phyloP scores from a whole-genome alignment of 306 rosid species.

The Lupinus albus region DNA sequence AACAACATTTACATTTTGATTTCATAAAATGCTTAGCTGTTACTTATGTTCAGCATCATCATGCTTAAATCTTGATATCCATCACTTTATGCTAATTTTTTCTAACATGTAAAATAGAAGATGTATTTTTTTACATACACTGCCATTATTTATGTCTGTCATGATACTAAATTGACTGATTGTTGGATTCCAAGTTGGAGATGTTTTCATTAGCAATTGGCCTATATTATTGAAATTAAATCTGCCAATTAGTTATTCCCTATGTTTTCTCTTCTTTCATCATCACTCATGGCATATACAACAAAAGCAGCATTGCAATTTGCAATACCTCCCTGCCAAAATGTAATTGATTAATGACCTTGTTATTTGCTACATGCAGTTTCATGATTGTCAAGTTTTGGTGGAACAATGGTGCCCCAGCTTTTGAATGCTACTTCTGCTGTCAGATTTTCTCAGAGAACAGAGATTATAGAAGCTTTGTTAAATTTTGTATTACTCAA shows the following conservation, averaged over 20 bases:
- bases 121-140: background rate
- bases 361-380: slow-evolving; percentile 6
- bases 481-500: background rate
- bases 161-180: background rate
- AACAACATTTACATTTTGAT: background rate
- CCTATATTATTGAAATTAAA: background rate
- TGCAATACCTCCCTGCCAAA: background rate
- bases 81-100: background rate
- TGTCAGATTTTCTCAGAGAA: background rate
- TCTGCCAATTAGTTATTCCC: background rate
- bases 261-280: background rate
- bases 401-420: background rate
- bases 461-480: background rate
- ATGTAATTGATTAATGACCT: background rate
- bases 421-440: background rate
- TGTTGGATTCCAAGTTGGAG: background rate
- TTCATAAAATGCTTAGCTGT: background rate
- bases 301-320: background rate
- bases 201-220: background rate
- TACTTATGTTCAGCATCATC: background rate
- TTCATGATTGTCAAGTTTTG: background rate
- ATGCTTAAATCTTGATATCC: background rate
- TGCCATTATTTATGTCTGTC: background rate
- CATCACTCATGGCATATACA: slow-evolving; percentile 2
- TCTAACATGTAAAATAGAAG: background rate